phyloP scores from a whole-genome alignment of 179 eudicot species.

The Carnegiea gigantea region DNA sequence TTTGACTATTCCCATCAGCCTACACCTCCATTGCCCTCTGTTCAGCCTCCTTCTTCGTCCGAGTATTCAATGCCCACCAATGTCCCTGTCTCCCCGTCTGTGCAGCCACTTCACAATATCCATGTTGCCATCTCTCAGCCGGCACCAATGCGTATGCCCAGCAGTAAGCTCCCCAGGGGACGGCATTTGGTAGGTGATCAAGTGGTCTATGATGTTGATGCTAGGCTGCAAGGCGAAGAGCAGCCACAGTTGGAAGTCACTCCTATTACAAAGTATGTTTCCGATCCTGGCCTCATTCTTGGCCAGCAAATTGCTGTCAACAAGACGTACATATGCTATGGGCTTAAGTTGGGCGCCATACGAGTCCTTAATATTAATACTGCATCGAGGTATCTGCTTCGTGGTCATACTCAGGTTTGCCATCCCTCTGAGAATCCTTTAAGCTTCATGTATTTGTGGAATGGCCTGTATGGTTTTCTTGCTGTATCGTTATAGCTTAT shows the following conservation, averaged over 20 bases:
- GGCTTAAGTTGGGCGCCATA: conserved; percentile 84
- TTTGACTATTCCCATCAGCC: conserved; percentile 41
- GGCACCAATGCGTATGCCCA: conserved; percentile 58
- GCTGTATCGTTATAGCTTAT: not conserved
- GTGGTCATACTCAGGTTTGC: conserved; percentile 86
- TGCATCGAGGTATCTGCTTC: conserved; percentile 81
- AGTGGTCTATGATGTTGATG: conserved; percentile 67
- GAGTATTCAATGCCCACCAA: conserved; percentile 40
- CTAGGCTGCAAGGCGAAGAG: conserved; percentile 76
- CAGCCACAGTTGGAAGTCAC: conserved; percentile 98
- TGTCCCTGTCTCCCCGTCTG: conserved; percentile 22
- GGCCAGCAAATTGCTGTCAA: conserved; percentile 94
- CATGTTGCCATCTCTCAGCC: conserved; percentile 30
- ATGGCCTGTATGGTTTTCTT: not conserved
- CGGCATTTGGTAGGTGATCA: conserved; percentile 69
- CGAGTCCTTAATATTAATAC: conserved; percentile 92
- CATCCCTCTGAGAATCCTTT: not conserved
- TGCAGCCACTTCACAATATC: conserved; percentile 30
- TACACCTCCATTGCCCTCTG: conserved; percentile 32
- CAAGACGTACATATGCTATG: conserved; percentile 88
- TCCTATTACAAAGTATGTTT: conserved; percentile 88
- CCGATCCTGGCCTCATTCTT: conserved; percentile 87
- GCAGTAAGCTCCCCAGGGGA: conserved; percentile 84
- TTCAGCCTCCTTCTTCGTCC: conserved; percentile 37
- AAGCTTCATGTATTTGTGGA: not conserved